A percentile compares a stretch with the other conserved stretches of the same genome.
These are phyloP conservation scores for Amanita pseudoporphyria DNA, from an alignment of 768 basidiomycete genomes.

Conservation along the genomic window DNA sequence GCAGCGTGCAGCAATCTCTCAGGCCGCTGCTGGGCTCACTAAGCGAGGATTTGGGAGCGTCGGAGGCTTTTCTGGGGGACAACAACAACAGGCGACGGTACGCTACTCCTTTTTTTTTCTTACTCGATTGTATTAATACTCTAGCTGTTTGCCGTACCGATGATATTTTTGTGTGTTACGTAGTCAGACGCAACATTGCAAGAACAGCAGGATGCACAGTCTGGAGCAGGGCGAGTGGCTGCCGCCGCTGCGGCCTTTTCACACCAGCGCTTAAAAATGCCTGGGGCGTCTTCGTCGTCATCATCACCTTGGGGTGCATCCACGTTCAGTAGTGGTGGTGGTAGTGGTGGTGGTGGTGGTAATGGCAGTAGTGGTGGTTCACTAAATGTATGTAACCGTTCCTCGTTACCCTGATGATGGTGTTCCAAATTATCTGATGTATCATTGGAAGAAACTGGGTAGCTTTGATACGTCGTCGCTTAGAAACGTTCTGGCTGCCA, in stretches of 20 bases:
- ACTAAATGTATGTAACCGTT: background rate
- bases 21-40: conserved; percentile 14
- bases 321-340: background rate
- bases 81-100: too few relatives aligned
- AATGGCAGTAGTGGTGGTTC: background rate
- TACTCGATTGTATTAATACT: too few relatives aligned
- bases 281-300: background rate
- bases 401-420: background rate
- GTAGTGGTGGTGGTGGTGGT: too few relatives aligned
- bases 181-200: background rate
- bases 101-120: too few relatives aligned
- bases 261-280: conserved; percentile 16
- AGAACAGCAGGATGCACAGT: background rate
- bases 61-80: conserved; percentile 2
- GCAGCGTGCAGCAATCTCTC: conserved; percentile 19
- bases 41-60: conserved; percentile 4
- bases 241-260: conserved; percentile 5
- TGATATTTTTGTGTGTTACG: background rate
- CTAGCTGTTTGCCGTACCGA: too few relatives aligned
- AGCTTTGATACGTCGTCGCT: conserved; percentile 45
- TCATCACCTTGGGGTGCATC: background rate
- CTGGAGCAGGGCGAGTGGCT: conserved; percentile 3
- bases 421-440: background rate
- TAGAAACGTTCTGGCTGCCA: conserved; percentile 31
- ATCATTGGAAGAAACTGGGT: conserved; percentile 41